Evolutionary conservation across 768 basidiomycete species (phyloP), one percentile per base, ranked within the genome.

Genomic region (Phaeotremella skinneri): DNA sequence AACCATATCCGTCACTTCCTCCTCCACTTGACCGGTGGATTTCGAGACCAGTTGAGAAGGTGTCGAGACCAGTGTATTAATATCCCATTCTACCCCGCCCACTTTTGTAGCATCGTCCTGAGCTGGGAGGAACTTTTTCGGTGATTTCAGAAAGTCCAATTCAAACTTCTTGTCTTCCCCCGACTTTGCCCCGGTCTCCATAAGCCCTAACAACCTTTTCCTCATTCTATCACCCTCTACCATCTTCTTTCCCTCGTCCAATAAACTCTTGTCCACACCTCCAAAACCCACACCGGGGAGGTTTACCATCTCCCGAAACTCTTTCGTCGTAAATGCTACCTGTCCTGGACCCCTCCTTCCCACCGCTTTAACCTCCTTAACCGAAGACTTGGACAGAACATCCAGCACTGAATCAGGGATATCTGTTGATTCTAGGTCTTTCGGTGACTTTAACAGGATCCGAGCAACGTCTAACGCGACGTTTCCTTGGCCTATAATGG

Each of bases 401-500:
- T 84, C 82, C 4, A 97, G 80, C 0, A 92, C 91, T 7, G 81
- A 75, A 52, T 82, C 74, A 0, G 93, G 91, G 20, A 97, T 82
- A 74, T 97, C 93, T 57, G 88, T 89, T 69, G 81, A 79, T 25
- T 79, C 77, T 45, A 97, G 83, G 2, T 80, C 77, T 17, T 82
- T 79, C 0, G 86, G 82, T 2, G 83, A 79, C 13, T 87, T 88
- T 60, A 99, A 84, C 4, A 97, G 83, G 72, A 97, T 90, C 3
- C 93, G 84, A 0, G 92, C 91, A 26, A 93, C 81, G 68, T 99
- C 94, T 31, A 99, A 81, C 6, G 92, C 87, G 56, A 99, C 93
- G 66, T 98, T 97, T 11, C 94, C 94, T 62, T 91, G 90, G 0
- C 96, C 94, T 43, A 98, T 87, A 54, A 99, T 79, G 1, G 89